A percentile compares a stretch with the other conserved stretches of the same genome.
Evolutionary conservation across 2,329 filamentous ascomycete species (phyloP).

Genomic region (Fonsecaea pedrosoi): DNA sequence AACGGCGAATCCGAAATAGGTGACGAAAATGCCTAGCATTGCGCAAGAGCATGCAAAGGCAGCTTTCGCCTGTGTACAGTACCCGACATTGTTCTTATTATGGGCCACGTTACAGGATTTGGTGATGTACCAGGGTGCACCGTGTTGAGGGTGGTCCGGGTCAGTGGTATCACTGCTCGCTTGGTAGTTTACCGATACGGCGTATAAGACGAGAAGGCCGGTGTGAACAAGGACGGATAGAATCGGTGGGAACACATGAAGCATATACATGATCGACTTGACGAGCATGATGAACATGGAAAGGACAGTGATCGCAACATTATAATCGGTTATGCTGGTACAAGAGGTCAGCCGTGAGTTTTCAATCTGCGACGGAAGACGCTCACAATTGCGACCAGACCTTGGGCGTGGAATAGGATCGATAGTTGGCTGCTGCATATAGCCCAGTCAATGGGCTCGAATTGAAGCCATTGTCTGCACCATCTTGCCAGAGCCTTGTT

Average conservation of each 20-base stretch:
- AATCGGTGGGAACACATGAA: constrained; percentile 64
- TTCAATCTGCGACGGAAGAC: not conserved
- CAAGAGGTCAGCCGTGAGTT: constrained; percentile 1
- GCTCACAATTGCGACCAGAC: constrained; percentile 68
- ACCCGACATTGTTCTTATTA: constrained; percentile 55
- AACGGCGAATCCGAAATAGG: constrained; percentile 35
- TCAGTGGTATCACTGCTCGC: constrained; percentile 65
- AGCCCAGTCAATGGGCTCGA: constrained; percentile 63
- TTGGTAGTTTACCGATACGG: constrained; percentile 63
- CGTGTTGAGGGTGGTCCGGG: constrained; percentile 59
- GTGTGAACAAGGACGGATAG: constrained; percentile 61
- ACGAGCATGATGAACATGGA: constrained; percentile 66
- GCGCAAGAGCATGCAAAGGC: constrained; percentile 63
- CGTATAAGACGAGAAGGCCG: constrained; percentile 59
- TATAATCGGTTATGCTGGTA: constrained; percentile 64
- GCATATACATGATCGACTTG: constrained; percentile 63
- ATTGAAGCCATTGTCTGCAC: constrained; percentile 67
- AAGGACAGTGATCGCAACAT: constrained; percentile 66
- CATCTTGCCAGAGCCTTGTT: constrained; percentile 67
- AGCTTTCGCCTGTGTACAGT: constrained; percentile 67
- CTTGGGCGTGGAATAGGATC: constrained; percentile 59
- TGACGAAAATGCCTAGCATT: constrained; percentile 51
- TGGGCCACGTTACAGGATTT: constrained; percentile 64
- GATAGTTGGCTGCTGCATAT: constrained; percentile 66
- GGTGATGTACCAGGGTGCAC: constrained; percentile 69